phyloP scores from a whole-genome alignment of 768 basidiomycete genomes.

The Amanita thiersii region DNA sequence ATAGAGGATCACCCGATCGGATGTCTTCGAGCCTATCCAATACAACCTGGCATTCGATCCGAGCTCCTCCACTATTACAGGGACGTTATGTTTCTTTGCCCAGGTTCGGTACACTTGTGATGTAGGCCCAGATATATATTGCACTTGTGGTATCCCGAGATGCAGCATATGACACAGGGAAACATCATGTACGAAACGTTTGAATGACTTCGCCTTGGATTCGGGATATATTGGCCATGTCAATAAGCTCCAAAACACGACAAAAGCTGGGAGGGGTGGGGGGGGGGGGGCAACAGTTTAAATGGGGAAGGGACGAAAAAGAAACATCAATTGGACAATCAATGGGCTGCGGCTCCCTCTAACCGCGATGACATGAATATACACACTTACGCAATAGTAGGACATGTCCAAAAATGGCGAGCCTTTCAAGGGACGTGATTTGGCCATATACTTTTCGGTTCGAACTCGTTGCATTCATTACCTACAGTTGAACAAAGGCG shows the following conservation, averaged over 20 bases:
- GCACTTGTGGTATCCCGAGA: constrained; percentile 15
- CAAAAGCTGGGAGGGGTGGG: constrained; percentile 3
- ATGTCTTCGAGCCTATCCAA: constrained; percentile 24
- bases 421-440: constrained; percentile 7
- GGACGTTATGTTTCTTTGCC: constrained; percentile 13
- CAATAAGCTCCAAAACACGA: constrained; percentile 6
- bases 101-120: constrained; percentile 14
- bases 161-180: constrained; percentile 9
- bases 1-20: constrained; percentile 24
- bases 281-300: too few relatives aligned
- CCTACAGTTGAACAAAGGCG: not conserved
- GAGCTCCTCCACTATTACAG: constrained; percentile 18
- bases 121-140: constrained; percentile 16
- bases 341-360: too few relatives aligned
- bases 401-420: constrained; percentile 1
- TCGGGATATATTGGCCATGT: constrained; percentile 5
- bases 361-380: too few relatives aligned
- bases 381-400: constrained; percentile 6
- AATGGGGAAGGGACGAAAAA: too few relatives aligned
- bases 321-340: too few relatives aligned
- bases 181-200: constrained; percentile 5
- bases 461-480: not conserved
- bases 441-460: constrained; percentile 3
- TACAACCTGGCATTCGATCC: constrained; percentile 18
- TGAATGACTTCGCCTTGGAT: constrained; percentile 2